Conservation (phyloP, 139 green algal genomes). For the Coelastrella sp. region DNA sequence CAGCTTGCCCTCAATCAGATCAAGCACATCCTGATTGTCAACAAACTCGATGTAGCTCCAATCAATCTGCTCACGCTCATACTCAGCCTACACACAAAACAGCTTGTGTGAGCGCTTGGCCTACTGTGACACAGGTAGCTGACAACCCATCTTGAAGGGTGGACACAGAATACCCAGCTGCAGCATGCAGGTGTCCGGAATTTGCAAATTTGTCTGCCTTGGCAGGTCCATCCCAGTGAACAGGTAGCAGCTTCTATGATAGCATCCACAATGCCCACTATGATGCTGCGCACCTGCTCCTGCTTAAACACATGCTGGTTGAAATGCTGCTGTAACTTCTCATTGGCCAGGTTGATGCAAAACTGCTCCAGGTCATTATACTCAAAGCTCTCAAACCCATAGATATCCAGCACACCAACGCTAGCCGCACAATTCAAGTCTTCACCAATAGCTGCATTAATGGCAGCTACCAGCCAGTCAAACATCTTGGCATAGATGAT, state of each 20-base stretch:
- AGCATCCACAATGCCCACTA: not conserved
- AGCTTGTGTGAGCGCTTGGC: not conserved
- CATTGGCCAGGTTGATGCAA: slow-evolving; percentile 99
- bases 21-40: slow-evolving; percentile 98
- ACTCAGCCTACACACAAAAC: slow-evolving; percentile 82
- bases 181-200: not conserved
- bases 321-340: slow-evolving; percentile 99
- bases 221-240: no score
- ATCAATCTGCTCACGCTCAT: slow-evolving; percentile 97
- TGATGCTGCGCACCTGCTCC: slow-evolving; percentile 84
- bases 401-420: slow-evolving; percentile 97
- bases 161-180: not conserved
- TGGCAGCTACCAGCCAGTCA: slow-evolving; percentile 93
- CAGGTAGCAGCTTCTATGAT: no score
- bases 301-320: slow-evolving; percentile 99
- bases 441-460: slow-evolving; percentile 76
- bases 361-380: slow-evolving; percentile 98
- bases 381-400: slow-evolving; percentile 96
- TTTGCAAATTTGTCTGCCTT: no score
- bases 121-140: not conserved
- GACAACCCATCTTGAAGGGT: not conserved
- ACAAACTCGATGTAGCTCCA: slow-evolving; percentile 99
- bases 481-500: slow-evolving; percentile 93
- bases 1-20: slow-evolving; percentile 93
- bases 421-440: slow-evolving; percentile 69